Evolutionary conservation across 163 green algal genomes (phyloP).

Genomic region (Chlorella variabilis): DNA sequence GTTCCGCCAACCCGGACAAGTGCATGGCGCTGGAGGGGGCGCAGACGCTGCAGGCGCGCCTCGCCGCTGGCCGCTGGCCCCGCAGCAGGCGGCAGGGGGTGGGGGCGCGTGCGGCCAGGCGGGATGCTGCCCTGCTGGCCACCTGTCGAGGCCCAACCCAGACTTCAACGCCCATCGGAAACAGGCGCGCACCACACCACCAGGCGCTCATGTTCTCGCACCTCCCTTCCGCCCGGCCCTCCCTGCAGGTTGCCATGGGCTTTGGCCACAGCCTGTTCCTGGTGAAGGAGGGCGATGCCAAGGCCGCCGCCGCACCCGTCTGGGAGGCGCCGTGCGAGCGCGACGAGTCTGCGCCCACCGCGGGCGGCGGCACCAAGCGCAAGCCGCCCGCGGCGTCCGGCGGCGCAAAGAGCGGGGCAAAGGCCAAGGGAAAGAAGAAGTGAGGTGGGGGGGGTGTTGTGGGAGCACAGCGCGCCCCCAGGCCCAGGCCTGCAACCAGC

Average conservation of each 20-base stretch:
- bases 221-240: background rate
- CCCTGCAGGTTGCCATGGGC: constrained; percentile 72
- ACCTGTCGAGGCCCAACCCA: background rate
- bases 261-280: constrained; percentile 90
- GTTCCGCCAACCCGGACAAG: constrained; percentile 88
- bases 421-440: constrained; percentile 27
- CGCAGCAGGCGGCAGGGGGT: background rate
- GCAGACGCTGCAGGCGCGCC: constrained; percentile 64
- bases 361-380: constrained; percentile 50
- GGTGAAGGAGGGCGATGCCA: constrained; percentile 57
- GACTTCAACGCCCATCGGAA: too few species aligned
- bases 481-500: too few species aligned
- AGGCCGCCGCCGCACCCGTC: constrained; percentile 2
- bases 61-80: too few species aligned
- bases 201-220: background rate
- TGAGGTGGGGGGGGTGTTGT: background rate
- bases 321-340: constrained; percentile 27
- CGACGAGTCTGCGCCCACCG: constrained; percentile 22
- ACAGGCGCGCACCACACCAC: too few species aligned
- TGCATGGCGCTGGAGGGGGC: constrained; percentile 77
- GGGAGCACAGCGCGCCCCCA: too few species aligned
- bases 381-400: constrained; percentile 47
- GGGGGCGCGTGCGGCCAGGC: background rate
- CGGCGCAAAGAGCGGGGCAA: background rate
- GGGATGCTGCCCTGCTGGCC: too few species aligned